Evolutionary conservation across 2,329 filamentous ascomycete genomes (phyloP).

Genomic region (Cercospora sp.): DNA sequence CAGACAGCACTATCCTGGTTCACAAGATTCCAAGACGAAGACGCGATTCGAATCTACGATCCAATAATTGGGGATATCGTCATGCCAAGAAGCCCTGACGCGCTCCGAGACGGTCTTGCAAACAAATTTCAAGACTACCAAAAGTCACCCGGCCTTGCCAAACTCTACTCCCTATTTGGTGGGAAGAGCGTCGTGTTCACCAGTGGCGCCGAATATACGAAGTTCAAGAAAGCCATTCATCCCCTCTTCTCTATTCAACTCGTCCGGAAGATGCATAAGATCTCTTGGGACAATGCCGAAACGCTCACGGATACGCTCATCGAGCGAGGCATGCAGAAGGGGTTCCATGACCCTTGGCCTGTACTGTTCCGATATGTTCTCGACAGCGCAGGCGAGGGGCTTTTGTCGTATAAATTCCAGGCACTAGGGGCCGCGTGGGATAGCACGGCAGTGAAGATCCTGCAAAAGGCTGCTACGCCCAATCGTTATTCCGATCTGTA

Average conservation of each 20-base stretch:
- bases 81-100: background rate
- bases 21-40: background rate
- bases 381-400: background rate
- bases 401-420: background rate
- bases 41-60: background rate
- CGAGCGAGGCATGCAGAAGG: background rate
- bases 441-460: background rate
- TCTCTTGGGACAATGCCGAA: background rate
- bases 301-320: background rate
- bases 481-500: background rate
- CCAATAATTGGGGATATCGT: background rate
- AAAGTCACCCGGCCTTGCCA: background rate
- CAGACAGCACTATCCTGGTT: background rate
- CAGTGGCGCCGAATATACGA: background rate
- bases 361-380: background rate
- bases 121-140: background rate
- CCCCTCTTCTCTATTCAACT: background rate
- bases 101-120: background rate
- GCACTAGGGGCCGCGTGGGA: background rate
- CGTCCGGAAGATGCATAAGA: background rate
- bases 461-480: background rate
- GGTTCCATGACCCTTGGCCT: background rate
- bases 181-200: background rate
- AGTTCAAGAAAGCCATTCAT: constrained; percentile 1
- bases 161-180: background rate